Evolutionary conservation across 2,329 filamentous ascomycete species (phyloP).

Genomic region (Cladobotryum protrusum): DNA sequence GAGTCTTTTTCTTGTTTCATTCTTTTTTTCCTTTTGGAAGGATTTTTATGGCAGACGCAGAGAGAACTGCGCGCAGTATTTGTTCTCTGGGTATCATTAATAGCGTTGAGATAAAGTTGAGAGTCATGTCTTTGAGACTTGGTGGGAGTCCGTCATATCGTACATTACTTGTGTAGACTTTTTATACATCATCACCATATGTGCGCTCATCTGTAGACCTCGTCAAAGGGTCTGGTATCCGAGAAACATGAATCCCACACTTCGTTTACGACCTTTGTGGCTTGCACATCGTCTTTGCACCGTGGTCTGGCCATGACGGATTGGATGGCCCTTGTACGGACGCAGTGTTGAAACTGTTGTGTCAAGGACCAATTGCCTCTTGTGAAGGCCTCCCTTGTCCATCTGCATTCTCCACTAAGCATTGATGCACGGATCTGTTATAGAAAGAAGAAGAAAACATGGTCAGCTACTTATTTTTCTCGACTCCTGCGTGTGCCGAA

Average conservation of each 20-base stretch:
- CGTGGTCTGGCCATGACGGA: constrained; percentile 72
- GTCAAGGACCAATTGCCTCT: constrained; percentile 83
- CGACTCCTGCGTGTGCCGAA: too few species aligned
- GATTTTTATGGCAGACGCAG: neutral
- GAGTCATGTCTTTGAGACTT: constrained; percentile 11
- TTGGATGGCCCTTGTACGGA: constrained; percentile 70
- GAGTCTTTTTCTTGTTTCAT: constrained; percentile 6
- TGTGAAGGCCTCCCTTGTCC: constrained; percentile 77
- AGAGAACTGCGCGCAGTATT: neutral
- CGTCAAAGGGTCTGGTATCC: constrained; percentile 93
- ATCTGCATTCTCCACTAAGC: constrained; percentile 89
- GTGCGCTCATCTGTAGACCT: constrained; percentile 70
- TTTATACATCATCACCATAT: constrained; percentile 6
- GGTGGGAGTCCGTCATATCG: constrained; percentile 16
- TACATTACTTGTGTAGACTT: constrained; percentile 16
- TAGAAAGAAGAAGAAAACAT: too few species aligned
- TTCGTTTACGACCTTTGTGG: constrained; percentile 82
- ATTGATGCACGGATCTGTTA: constrained; percentile 81
- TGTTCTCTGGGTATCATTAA: constrained; percentile 12
- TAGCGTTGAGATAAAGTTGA: constrained; percentile 11
- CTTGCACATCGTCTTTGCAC: constrained; percentile 81
- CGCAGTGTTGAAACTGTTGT: constrained; percentile 90
- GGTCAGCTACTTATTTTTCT: neutral
- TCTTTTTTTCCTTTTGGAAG: neutral
- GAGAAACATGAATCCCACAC: constrained; percentile 98